Percentiles rank a stretch among this genome's conserved stretches.
phyloP scores from a whole-genome alignment of 2,329 filamentous ascomycete species.

The Aspergillus tubingensis region DNA sequence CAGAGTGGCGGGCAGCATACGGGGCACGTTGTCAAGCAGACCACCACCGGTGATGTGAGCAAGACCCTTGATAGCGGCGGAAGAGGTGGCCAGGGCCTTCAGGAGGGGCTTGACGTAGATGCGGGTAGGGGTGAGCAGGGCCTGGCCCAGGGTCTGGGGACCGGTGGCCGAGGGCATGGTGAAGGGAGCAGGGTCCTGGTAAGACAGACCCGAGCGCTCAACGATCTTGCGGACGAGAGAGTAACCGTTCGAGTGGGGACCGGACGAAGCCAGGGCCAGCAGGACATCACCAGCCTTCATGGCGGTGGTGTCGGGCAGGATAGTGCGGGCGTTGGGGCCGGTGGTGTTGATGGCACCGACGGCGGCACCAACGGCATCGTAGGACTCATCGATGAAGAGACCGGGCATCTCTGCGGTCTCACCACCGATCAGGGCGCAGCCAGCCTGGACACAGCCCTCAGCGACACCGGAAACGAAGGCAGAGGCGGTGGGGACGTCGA shows the following conservation, averaged over 20 bases:
- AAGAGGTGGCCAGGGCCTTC: slow-evolving; percentile 59
- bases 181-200: slow-evolving; percentile 77
- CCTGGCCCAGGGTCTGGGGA: slow-evolving; percentile 62
- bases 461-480: slow-evolving; percentile 92
- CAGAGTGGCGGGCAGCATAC: slow-evolving; percentile 80
- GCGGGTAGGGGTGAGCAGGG: slow-evolving; percentile 82
- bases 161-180: slow-evolving; percentile 67
- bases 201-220: slow-evolving; percentile 69
- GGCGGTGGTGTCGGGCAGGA: slow-evolving; percentile 72
- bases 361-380: slow-evolving; percentile 89
- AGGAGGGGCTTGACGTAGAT: slow-evolving; percentile 90
- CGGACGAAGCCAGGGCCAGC: slow-evolving; percentile 79
- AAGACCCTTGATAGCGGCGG: slow-evolving; percentile 73
- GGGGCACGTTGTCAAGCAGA: slow-evolving; percentile 87
- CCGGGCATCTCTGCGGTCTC: slow-evolving; percentile 99
- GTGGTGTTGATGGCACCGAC: slow-evolving; percentile 72
- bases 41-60: slow-evolving; percentile 97
- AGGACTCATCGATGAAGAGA: slow-evolving; percentile 84
- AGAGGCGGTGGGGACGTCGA: slow-evolving; percentile 75
- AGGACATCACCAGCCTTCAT: slow-evolving; percentile 86
- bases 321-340: slow-evolving; percentile 56
- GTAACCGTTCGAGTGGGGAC: slow-evolving; percentile 95
- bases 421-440: slow-evolving; percentile 90
- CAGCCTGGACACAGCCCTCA: slow-evolving; percentile 78
- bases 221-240: slow-evolving; percentile 93